Evolutionary conservation across 768 basidiomycete species (phyloP), one percentile per base, ranked within the genome.

Genomic region (Macrolepiota fuliginosa): DNA sequence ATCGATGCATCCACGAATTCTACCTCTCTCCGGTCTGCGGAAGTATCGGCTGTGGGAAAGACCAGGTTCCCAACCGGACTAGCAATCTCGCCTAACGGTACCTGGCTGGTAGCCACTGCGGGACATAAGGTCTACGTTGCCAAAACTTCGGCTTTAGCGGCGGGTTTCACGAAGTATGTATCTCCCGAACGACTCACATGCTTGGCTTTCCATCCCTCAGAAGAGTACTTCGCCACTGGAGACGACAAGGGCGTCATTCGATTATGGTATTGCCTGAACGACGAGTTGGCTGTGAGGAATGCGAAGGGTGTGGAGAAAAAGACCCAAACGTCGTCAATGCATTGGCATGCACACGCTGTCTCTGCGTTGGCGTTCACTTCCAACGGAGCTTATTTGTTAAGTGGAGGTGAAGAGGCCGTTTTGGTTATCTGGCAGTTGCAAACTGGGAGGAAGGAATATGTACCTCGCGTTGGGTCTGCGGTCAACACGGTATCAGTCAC

Each of bases 291-390:
- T 11, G 68, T 75, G 17, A 32, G 29, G 29, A 82, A 81, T 67
- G 79, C 80, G 45, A 78, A 79, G 37, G 86, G 86, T 15, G 83
- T 90, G 36, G 91, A 90, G 72, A 92, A 89, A 72, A 87, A 84
- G 60, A 84, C 94, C 1, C 90, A 92, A 68, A 96, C 94, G 0
- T 88, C 92, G 2, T 83, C 87, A 4, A 74, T 98, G 55, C 96
- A 98, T 74, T 99, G 97, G 97, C 97, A 99, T 70, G 91, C 96
- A 2, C 96, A 98, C 71, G 85, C 94, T 3, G 92, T 98, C 17
- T 87, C 91, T 2, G 89, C 93, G 0, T 72, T 99, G 27, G 79
- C 87, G 0, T 99, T 98, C 73, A 92, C 94, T 0, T 74, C 88
- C 12, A 95, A 96, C 65, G 97, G 97, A 12, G 90, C 94, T 7